Evolutionary conservation across 1,284 basidiomycete genomes (phyloP), one percentile per base, ranked within the genome.

Genomic region (Cutaneotrichosporon sp.): DNA sequence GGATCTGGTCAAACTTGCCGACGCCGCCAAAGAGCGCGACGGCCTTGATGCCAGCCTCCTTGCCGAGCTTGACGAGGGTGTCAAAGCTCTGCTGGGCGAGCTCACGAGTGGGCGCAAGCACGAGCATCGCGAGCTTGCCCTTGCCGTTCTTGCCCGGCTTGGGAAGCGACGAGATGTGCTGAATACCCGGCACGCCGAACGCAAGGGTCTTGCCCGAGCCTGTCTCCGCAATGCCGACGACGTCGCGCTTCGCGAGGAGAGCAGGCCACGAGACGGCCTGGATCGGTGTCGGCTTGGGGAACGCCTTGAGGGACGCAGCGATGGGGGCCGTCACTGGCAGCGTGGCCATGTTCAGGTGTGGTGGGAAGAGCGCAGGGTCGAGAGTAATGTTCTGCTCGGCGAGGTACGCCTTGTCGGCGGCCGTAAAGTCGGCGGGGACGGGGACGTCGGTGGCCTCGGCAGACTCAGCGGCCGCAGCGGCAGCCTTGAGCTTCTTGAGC

Each of bases 141-240:
- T 77, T 79, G 50, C 73, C 72, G 67, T 74, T 75, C 70, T 77
- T 77, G 16, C 63, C 50, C 64, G 69, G 49, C 66, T 69, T 62
- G 22, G 64, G 68, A 47, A 61, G 67, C 62, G 46, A 64, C 52
- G 60, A 51, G 52, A 92, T 83, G 30, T 92, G 85, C 86, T 62
- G 88, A 82, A 80, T 50, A 42, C 76, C 80, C 16, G 96, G 96
- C 40, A 99, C 87, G 56, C 94, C 96, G 75, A 99, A 99, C 0
- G 94, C 92, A 18, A 98, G 85, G 0, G 96, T 99, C 83, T 99
- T 99, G 10, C 96, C 97, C 70, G 87, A 92, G 71, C 95, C 97
- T 2, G 96, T 99, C 84, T 99, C 95, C 16, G 97, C 96, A 68
- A 99, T 94, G 65, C 96, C 96, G 40, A 99, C 89, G 0, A 97